Conservation (phyloP, 2,329 filamentous ascomycete genomes). For the Hypoxylon sp. region DNA sequence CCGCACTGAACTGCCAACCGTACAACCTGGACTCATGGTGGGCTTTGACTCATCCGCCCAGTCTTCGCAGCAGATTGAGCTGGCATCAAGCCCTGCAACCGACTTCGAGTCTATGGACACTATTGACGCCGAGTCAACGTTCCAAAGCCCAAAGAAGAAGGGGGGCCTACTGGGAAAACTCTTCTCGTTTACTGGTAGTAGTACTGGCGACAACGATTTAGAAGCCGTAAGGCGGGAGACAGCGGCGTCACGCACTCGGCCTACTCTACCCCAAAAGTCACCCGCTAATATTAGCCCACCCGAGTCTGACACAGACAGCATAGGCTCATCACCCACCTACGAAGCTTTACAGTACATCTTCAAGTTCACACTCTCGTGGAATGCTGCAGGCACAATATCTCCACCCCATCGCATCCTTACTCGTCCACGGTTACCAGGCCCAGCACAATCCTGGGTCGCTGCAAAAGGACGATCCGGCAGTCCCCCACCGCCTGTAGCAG, state of each 20-base stretch:
- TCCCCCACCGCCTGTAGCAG: constrained; percentile 49
- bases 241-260: constrained; percentile 53
- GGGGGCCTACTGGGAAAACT: constrained; percentile 73
- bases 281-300: constrained; percentile 47
- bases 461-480: constrained; percentile 51
- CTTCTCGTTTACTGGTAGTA: constrained; percentile 55
- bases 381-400: constrained; percentile 60
- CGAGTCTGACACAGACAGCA: constrained; percentile 61
- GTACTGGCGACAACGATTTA: constrained; percentile 55
- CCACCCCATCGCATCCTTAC: constrained; percentile 69
- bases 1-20: constrained; percentile 71
- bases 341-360: constrained; percentile 71
- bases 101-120: constrained; percentile 44
- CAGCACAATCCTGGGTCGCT: constrained; percentile 72
- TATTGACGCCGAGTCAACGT: constrained; percentile 38
- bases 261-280: constrained; percentile 51
- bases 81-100: constrained; percentile 34
- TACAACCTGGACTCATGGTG: constrained; percentile 58
- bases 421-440: constrained; percentile 73
- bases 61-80: constrained; percentile 42
- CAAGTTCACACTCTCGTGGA: constrained; percentile 77
- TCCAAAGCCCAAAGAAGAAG: constrained; percentile 64
- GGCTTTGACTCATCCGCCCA: constrained; percentile 58
- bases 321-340: constrained; percentile 63
- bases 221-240: constrained; percentile 61